Percentiles rank a stretch among this genome's conserved stretches.
Evolutionary conservation across 2,329 filamentous ascomycete genomes (phyloP).

Genomic region (Aspergillus nomiae): DNA sequence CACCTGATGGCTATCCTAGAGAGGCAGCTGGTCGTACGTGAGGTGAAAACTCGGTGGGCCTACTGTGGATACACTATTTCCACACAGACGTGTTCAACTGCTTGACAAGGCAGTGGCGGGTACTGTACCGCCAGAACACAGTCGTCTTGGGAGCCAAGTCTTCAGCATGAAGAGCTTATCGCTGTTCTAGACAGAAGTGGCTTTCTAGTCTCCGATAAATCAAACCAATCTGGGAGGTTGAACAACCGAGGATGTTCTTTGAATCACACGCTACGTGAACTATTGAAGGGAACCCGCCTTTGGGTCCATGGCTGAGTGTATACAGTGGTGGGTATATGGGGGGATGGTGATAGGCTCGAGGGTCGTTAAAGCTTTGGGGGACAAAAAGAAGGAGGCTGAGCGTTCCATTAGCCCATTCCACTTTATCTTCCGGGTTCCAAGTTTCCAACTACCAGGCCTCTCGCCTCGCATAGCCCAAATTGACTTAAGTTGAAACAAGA

Average conservation of each 20-base stretch:
- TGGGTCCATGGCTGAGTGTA: neutral
- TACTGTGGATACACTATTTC: neutral
- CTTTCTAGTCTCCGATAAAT: neutral
- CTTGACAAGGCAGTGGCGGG: neutral
- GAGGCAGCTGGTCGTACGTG: neutral
- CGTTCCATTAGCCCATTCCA: neutral
- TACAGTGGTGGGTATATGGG: neutral
- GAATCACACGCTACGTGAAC: neutral
- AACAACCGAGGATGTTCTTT: neutral
- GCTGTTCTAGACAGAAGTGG: neutral
- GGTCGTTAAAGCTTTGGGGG: neutral
- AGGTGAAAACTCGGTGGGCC: neutral
- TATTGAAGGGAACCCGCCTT: neutral
- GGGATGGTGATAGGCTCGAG: neutral
- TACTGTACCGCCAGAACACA: neutral
- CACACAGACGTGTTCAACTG: neutral
- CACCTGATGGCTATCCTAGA: neutral
- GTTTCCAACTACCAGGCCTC: neutral
- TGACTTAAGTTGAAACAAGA: neutral
- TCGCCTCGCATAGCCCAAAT: neutral
- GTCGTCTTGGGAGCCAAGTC: neutral
- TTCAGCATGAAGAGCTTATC: neutral
- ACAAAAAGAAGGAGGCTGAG: neutral
- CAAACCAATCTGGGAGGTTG: neutral
- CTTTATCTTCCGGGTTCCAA: neutral